Base-by-base conservation (phyloP, 2,329 filamentous ascomycete species). In the Diaporthe velutina region DNA sequence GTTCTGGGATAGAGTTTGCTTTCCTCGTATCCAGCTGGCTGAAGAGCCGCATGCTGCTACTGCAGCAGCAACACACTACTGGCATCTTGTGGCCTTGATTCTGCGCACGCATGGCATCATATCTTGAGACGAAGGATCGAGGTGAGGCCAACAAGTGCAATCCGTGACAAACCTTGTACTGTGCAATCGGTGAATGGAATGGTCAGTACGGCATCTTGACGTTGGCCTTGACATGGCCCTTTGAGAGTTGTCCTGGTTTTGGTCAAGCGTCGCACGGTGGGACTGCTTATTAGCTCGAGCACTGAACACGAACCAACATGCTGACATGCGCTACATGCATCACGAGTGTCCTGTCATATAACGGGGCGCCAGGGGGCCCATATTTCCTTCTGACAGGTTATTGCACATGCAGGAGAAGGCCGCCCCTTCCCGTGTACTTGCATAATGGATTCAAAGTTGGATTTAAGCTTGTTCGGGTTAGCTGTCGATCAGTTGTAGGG, bases 11-110 rank as follows among this genome's bases (percentile, higher is more conserved):
- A 68, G 64, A 68, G 48, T 68, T 68, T 38, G 64, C 48, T 2
- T 54, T 68, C 48, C 48, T 68, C 64, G 64, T 68, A 68, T 68
- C 64, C 64, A 68, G 64, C 64, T 68, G 64, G 33, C 64, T 40
- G 64, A 68, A 68, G 64, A 68, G 64, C 64, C 64, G 64, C 64
- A 68, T 68, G 64, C 64, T 68, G 48, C 64, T 68, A 54, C 64
- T 68, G 64, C 64, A 68, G 48, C 48, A 45, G 64, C 48, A 30
- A 19, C 42, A 38, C 45, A 28, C 64, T 52, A 67, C 64, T 25
- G 12, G 33, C n/a, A 13, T 54, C 64, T 67, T 22, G 61, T 35
- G 61, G 61, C 28, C 42, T 33, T 50, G 28, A 22, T n/a, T 30
- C 5, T 48, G 45, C 30, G 30, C 30, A 38, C 45, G 61, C 25